A percentile compares a stretch with the other conserved stretches of the same genome.
Conservation (phyloP, 768 basidiomycete species). For the Agrocybe pediades region DNA sequence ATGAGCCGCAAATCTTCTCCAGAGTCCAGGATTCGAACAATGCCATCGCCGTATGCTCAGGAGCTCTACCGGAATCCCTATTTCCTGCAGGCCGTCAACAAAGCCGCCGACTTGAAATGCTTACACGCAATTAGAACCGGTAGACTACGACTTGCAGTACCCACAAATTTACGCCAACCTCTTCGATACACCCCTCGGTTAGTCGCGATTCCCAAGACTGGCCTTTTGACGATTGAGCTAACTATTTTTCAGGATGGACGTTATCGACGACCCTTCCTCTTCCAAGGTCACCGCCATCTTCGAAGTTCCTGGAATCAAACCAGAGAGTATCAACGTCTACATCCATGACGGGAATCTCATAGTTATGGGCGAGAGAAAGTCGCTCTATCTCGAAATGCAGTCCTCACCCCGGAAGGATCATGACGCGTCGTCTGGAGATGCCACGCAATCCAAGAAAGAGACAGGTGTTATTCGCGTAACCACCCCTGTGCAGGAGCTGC, state of each 20-base stretch:
- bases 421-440: slow-evolving; percentile 12
- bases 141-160: slow-evolving; percentile 20
- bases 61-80: slow-evolving; percentile 11
- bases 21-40: neutral
- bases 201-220: neutral
- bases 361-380: slow-evolving; percentile 33
- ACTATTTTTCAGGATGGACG: slow-evolving; percentile 37
- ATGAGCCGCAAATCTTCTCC: neutral
- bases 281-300: slow-evolving; percentile 36
- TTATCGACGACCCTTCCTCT: slow-evolving; percentile 39
- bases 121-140: slow-evolving; percentile 27
- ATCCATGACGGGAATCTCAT: slow-evolving; percentile 35
- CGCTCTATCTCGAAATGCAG: slow-evolving; percentile 20
- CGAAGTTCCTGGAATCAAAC: slow-evolving; percentile 48
- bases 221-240: neutral
- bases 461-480: slow-evolving; percentile 1
- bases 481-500: slow-evolving; percentile 37
- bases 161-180: slow-evolving; percentile 8
- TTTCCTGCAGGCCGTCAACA: slow-evolving; percentile 23
- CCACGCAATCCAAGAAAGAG: slow-evolving; percentile 5
- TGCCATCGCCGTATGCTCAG: slow-evolving; percentile 6
- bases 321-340: slow-evolving; percentile 32
- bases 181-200: slow-evolving; percentile 26
- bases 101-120: slow-evolving; percentile 23
- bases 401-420: neutral